phyloP scores from a whole-genome alignment of 257 asterid species.

The Jaltomata sinuosa region DNA sequence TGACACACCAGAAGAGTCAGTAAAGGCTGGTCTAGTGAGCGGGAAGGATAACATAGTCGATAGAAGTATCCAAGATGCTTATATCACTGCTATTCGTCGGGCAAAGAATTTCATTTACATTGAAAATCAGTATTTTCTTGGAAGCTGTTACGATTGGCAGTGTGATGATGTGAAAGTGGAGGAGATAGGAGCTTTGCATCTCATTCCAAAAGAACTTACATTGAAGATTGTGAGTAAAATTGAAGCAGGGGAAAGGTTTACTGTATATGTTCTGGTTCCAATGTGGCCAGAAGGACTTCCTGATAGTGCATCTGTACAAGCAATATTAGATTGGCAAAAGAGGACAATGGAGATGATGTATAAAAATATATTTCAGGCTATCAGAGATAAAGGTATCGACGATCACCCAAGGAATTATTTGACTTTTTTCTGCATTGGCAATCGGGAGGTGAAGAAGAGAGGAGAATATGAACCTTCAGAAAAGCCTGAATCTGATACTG shows the following conservation, averaged over 20 bases:
- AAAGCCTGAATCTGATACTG: conserved; percentile 63
- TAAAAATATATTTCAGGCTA: conserved; percentile 51
- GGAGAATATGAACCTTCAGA: conserved; percentile 74
- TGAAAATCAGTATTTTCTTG: conserved; percentile 80
- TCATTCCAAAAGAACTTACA: conserved; percentile 66
- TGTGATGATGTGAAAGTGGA: conserved; percentile 45
- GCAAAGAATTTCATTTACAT: conserved; percentile 73
- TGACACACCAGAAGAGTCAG: conserved; percentile 68
- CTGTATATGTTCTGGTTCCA: conserved; percentile 60
- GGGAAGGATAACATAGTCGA: conserved; percentile 79
- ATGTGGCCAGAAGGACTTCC: conserved; percentile 99
- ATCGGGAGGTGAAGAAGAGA: conserved; percentile 62
- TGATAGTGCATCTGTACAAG: conserved; percentile 79
- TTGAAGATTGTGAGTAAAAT: conserved; percentile 71
- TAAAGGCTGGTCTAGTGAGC: conserved; percentile 63
- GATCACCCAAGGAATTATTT: conserved; percentile 72
- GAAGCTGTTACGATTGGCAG: conserved; percentile 65
- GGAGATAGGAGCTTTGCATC: conserved; percentile 77
- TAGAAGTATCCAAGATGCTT: conserved; percentile 81
- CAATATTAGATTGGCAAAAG: conserved; percentile 79
- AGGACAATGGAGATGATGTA: conserved; percentile 89
- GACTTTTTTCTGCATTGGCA: conserved; percentile 78
- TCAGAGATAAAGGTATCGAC: conserved; percentile 49
- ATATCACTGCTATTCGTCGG: conserved; percentile 76
- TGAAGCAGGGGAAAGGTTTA: conserved; percentile 77